Base-by-base conservation (phyloP, 345 rosid genomes). In the Dipteronia sinensis region DNA sequence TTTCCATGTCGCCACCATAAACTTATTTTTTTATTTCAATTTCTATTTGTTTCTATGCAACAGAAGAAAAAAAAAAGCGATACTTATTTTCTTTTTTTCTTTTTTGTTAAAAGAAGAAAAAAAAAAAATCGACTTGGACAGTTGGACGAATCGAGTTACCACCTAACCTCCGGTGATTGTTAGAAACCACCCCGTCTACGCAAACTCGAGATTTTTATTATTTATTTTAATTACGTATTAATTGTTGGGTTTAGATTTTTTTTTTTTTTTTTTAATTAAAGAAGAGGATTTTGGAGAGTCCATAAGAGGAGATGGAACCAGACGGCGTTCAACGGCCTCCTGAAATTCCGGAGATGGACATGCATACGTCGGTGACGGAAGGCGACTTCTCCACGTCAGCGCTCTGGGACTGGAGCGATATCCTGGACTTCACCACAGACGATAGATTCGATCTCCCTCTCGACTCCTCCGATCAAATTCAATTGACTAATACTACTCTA, bases 391-490 rank as follows among this genome's bases (percentile, higher is more conserved):
- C 83, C 7, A 77, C 90, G 20, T 80, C 94, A 65, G 68, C 93
- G 56, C 76, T 85, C 38, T 94, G 97, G 97, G 97, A 94, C 84
- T 92, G 94, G 94, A 88, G 83, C 67, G 94, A 96, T 82, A 89
- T 94, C 75, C 90, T 96, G 15, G 93, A 91, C 85, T 91, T 92
- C 83, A 73, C 94, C 82, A 65, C 82, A 0, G 99, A 92, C 78
- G 95, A 91, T 40, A 83, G 80, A 1, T 81, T 93, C 73, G 75
- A 86, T 67, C 71, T 87, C 70, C 79, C 90, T 12, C 74, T 90
- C 31, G 92, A 82, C 69, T 66, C 88, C 71, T 63, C 87, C 59
- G 77, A 77, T 20, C 85, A 59, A 4, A 6, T 53, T 10, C 53
- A 66, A n/a, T 55, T 51, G 4, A 63, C 46, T 2, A 7, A 61